A percentile compares a stretch with the other conserved stretches of the same genome.
phyloP scores from a whole-genome alignment of 208 protist species.

The Endotrypanum monterogeii region DNA sequence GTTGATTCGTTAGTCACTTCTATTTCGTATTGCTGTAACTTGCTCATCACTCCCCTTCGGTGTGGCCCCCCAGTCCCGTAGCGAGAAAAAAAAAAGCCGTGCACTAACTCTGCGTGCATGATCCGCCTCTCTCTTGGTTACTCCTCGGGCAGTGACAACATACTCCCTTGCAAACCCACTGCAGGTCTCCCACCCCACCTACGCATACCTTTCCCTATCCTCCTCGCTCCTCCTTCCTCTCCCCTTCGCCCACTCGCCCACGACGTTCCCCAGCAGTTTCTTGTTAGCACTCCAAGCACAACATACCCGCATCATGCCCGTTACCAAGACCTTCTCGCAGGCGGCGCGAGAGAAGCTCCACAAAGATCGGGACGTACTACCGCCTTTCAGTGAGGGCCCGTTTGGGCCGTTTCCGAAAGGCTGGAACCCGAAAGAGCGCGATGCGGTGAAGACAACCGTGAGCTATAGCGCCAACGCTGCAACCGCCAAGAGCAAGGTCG shows the following conservation, averaged over 20 bases:
- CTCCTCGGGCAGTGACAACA: neutral
- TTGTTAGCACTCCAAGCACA: neutral
- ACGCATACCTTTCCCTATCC: too few relatives aligned
- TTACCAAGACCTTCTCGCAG: conserved; percentile 58
- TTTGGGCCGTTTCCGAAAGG: conserved; percentile 82
- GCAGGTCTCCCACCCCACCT: neutral
- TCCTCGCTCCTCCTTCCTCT: neutral
- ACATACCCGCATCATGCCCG: conserved; percentile 7
- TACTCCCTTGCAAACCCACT: neutral
- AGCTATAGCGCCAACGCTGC: conserved; percentile 17
- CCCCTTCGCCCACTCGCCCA: neutral
- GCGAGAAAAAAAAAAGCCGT: too few relatives aligned
- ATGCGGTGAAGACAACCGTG: conserved; percentile 44
- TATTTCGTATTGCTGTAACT: neutral
- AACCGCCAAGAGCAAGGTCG: conserved; percentile 28
- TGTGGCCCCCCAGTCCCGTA: neutral
- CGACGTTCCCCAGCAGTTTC: neutral
- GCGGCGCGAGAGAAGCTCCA: conserved; percentile 59
- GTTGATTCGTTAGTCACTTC: neutral
- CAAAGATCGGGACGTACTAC: conserved; percentile 68
- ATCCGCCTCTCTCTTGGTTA: neutral
- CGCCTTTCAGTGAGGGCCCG: conserved; percentile 79
- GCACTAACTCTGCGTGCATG: neutral
- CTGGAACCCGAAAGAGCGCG: conserved; percentile 25
- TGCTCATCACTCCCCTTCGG: neutral